Conservation (phyloP, 202 grass and related monocot species). For the Elaeis oleifera region DNA sequence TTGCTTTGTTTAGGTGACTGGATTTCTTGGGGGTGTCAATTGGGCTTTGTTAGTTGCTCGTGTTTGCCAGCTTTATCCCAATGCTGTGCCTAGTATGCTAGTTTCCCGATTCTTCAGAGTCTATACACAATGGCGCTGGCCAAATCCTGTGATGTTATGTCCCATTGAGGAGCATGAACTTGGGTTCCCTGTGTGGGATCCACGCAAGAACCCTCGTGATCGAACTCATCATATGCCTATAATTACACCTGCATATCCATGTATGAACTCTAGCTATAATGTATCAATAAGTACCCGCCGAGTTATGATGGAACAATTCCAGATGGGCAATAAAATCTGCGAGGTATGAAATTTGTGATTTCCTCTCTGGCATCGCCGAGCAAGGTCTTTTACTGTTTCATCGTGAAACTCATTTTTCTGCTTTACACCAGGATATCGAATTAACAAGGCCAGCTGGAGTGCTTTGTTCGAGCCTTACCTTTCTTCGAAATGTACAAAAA, state of each 20-base stretch:
- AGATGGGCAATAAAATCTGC: constrained; percentile 82
- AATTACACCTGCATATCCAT: constrained; percentile 94
- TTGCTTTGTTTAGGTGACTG: constrained; percentile 56
- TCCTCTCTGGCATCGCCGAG: constrained; percentile 17
- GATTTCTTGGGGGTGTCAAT: constrained; percentile 97
- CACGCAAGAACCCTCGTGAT: constrained; percentile 82
- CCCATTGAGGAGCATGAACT: constrained; percentile 79
- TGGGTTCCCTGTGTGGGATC: constrained; percentile 93
- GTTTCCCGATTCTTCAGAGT: constrained; percentile 89
- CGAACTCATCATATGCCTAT: constrained; percentile 90
- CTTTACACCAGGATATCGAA: constrained; percentile 56
- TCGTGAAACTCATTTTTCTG: constrained; percentile 6
- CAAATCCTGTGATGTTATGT: constrained; percentile 90
- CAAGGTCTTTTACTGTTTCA: constrained; percentile 25
- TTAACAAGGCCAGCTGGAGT: constrained; percentile 62
- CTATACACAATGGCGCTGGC: constrained; percentile 86
- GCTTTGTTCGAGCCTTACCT: constrained; percentile 11
- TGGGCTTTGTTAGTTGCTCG: constrained; percentile 87
- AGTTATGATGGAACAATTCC: constrained; percentile 86
- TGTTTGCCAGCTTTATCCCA: constrained; percentile 89
- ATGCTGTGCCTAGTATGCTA: constrained; percentile 87
- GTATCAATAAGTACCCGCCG: constrained; percentile 85
- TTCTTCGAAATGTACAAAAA: no score
- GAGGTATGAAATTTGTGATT: constrained; percentile 35
- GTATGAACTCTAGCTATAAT: constrained; percentile 99